Evolutionary conservation across 2,329 filamentous ascomycete species (phyloP), one percentile per base, ranked within the genome.

Genomic region (Teratosphaeriaceae sp.): DNA sequence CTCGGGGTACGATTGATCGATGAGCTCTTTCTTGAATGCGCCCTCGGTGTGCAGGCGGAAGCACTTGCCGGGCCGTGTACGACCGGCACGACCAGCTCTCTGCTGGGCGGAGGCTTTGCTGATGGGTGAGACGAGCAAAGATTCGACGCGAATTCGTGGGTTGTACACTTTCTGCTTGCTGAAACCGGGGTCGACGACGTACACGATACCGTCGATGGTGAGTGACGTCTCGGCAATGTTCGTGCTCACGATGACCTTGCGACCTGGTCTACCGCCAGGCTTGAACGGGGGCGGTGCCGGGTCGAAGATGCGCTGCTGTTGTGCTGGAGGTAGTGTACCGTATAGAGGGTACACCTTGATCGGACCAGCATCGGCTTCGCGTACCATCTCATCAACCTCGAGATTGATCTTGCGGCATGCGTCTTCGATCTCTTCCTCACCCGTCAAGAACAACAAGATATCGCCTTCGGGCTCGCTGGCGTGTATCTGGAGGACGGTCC

Each of bases 131-230:
- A 98, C 94, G 59, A 97, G 92, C 12, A 98, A 77, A 0, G 90
- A 96, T 59, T 98, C 92, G 92, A 98, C 98, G 44, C 92, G 92
- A 88, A 98, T 97, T 41, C 89, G 85, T 5, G 92, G 89, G 58
- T 98, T 98, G 68, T 97, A 98, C 3, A 98, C 92, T 63, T 98
- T 98, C 61, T 97, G 78, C 64, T 98, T 98, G 2, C 88, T 94
- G 65, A 90, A 98, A 0, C 92, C 92, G 1, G 87, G 82, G 63
- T 98, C 92, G 3, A 98, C 92, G 18, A 98, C 92, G 58, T 95
- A 98, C 84, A 97, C 97, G 66, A 98, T 98, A 52, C 92, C 92
- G 60, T 98, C 92, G 5, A 98, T 92, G 0, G 92, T 98, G 68
- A 98, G 72, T 73, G 88, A 95, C 0, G 92, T 98, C 65, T 98